Base-by-base conservation (phyloP, 768 basidiomycete species). In the Neoboletus brunneissimus region DNA sequence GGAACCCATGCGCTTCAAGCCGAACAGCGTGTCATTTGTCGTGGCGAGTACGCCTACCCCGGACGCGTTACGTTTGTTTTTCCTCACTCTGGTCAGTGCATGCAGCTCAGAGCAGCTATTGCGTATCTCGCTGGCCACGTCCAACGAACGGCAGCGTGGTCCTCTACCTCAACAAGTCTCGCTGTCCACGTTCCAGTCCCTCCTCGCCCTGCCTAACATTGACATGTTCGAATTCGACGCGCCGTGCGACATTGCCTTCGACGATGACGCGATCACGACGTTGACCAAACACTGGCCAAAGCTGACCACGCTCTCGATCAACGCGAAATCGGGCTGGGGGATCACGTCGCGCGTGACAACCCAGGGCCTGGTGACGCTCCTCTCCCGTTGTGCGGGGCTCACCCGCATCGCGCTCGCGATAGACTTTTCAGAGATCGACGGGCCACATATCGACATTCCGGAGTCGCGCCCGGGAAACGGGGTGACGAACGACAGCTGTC, bases 51-150 rank as follows among this genome's bases (percentile, higher is more conserved):
- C 40, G 1, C 63, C 67, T 1, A 57, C 57, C 29, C 22, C 52
- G 15, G 63, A 68, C 22, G 65, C 48, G 44, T 46, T 69, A 9
- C 63, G 57, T 25, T 48, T 64, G 3, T 67, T 69, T 35, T 68
- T 64, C 44, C 50, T 67, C 27, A 50, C 65, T 20, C 41, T 68
- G 10, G 48, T 42, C 27, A 46, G 32, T 20, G 57, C 62, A 13
- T 69, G 62, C 12, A 27, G 8, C 18, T 22, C 58, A 0, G 58
- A 60, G 27, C 16, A 25, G 4, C 60, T 67, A 10, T 34, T 31
- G 0, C 35, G 16, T 2, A 32, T 68, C 34, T 60, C 60, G 34
- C 23, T 67, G 47, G 43, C 48, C n/a, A 54, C 57, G 7, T 23
- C 45, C 5, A n/a, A 13, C 20, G 37, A 59, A 12, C 43, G 51